Evolutionary conservation across 2,329 filamentous ascomycete genomes (phyloP).

Genomic region (Colletotrichum paranaense): DNA sequence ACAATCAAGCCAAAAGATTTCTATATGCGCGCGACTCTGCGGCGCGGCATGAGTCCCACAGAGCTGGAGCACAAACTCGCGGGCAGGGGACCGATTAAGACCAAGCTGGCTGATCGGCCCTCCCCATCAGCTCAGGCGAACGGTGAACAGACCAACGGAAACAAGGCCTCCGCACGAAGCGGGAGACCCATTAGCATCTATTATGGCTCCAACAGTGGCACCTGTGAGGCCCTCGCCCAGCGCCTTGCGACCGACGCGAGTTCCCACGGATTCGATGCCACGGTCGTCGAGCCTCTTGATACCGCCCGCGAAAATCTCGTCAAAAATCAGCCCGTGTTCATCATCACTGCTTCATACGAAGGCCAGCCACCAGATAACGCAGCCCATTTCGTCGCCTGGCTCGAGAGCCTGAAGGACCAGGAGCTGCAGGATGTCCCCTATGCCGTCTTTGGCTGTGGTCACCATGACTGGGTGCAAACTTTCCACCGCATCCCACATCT

Average conservation of each 20-base stretch:
- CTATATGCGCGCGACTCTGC: constrained; percentile 65
- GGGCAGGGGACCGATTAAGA: constrained; percentile 39
- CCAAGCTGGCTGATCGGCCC: neutral
- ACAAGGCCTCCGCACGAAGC: constrained; percentile 18
- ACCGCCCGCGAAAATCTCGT: constrained; percentile 66
- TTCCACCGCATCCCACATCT: constrained; percentile 76
- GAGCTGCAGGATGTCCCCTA: constrained; percentile 68
- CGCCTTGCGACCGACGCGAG: constrained; percentile 66
- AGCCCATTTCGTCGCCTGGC: constrained; percentile 72
- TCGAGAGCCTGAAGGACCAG: constrained; percentile 59
- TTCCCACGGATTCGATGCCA: constrained; percentile 64
- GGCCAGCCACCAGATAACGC: constrained; percentile 78
- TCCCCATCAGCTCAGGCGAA: constrained; percentile 5
- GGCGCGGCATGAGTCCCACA: constrained; percentile 52
- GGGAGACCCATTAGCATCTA: constrained; percentile 65
- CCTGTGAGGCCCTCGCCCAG: constrained; percentile 74
- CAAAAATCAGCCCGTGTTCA: constrained; percentile 65
- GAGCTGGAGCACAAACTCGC: constrained; percentile 59
- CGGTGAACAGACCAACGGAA: neutral
- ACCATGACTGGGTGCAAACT: constrained; percentile 68
- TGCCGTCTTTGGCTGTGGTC: constrained; percentile 75
- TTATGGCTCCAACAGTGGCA: constrained; percentile 77
- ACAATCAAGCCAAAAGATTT: constrained; percentile 72
- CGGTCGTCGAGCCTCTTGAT: constrained; percentile 65
- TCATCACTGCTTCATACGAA: constrained; percentile 77